Evolutionary conservation across 1,139 yeast genomes (phyloP), one percentile per base, ranked within the genome.

Genomic region (Candida frijolesensis): DNA sequence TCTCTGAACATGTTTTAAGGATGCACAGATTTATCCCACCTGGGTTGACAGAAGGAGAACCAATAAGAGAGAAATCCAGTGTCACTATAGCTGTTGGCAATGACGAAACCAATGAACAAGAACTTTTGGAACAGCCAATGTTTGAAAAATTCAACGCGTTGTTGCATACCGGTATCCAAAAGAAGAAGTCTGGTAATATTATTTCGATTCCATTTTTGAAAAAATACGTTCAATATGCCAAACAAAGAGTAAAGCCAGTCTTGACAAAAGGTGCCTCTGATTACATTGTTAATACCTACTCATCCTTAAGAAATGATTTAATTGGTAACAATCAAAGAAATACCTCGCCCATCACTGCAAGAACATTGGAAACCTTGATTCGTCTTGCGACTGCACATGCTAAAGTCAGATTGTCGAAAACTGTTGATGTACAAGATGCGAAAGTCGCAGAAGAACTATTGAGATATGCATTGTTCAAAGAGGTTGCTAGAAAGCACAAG

Each of bases 301-400:
- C 96, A 1, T 83, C 85, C 11, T 78, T 94, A 58, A 82, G 99
- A 72, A 91, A 91, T 64, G 96, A 92, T 60, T 83, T 84, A 49
- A 75, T 84, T 48, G 87, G 83, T 45, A 80, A 77, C 55, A 85
- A 85, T 60, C 89, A 85, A 64, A 81, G 94, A 53, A 84, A 89
- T 59, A 91, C 97, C 3, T 88, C 96, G 1, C 99, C 99, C 38
- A 90, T 95, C 58, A 94, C 99, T 2, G 97, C 99, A 19, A 89
- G 99, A 84, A 95, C 99, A 3, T 77, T 94, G 60, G 99, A 94
- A 72, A 94, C 99, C 0, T 78, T 94, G 60, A 94, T 94, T 66
- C 96, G 99, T 76, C 76, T 94, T 54, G 80, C 98, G 1, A 89
- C 98, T 1, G 99, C 99, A 0, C 99, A 94, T 68, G 99, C 99